Evolutionary conservation across 371 early-diverging fungal genomes (phyloP), one percentile per base, ranked within the genome.

Genomic region (Mortierella sp.): DNA sequence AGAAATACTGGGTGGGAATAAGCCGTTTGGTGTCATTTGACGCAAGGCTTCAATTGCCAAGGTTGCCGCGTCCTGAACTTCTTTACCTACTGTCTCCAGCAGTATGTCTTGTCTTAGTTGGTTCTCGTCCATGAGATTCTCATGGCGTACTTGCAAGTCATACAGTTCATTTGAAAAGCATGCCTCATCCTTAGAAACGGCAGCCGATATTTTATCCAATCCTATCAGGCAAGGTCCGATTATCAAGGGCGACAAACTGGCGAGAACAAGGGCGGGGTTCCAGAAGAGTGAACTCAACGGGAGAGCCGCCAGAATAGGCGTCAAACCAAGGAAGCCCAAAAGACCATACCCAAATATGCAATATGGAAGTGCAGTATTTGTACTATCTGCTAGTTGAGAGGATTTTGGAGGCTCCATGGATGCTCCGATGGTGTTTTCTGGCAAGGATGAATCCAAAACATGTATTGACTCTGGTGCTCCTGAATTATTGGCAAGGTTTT

Each of bases 1-100:
- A 9, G 81, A 68, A 21, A 80, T 45, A 45, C 70, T 79, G 5
- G 74, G 80, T 15, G 74, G 80, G 69, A 80, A 80, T 22, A 80
- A 67, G 47, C 72, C 75, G 21, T 60, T 63, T 6, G 81, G 81
- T 6, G 81, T 80, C 81, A 80, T 75, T 58, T 90, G 91, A 55
- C 88, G 87, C 15, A 90, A 66, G 1, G 88, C 87, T 16, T 88
- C 86, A 28, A 85, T 85, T 3, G 88, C 86, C 77, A 88, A 85
- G 0, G 84, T 64, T 1, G 88, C 86, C 13, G 87, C 87, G 74
- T 88, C 88, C 53, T 84, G 79, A 2, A 89, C 83, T 72, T 90
- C 88, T 67, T 87, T 86, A 40, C 58, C 69, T 28, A 71, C 84
- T 62, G 68, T 67, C 48, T 59, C 80, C 62, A 60, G 83, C 61